phyloP scores from a whole-genome alignment of 2,329 filamentous ascomycete species.

The Monilinia fructicola region DNA sequence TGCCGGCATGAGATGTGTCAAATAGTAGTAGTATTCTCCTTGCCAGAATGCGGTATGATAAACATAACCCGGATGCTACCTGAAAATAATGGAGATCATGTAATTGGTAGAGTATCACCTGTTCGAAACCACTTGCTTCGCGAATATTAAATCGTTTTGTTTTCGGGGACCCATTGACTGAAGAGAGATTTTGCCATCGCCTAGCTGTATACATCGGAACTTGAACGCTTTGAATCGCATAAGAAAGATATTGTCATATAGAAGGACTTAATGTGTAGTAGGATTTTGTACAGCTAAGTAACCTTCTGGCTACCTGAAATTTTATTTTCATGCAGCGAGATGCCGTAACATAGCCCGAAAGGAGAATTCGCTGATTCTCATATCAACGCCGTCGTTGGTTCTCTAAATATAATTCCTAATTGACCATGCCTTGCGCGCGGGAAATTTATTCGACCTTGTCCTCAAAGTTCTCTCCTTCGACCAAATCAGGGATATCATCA shows the following conservation, averaged over 20 bases:
- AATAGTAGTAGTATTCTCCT: background rate
- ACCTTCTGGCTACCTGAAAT: conserved; percentile 38
- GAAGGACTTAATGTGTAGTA: conserved; percentile 33
- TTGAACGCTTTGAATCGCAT: background rate
- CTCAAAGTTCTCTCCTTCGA: conserved; percentile 98
- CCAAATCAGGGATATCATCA: conserved; percentile 95
- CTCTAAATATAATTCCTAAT: conserved; percentile 25
- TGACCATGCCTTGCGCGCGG: conserved; percentile 9
- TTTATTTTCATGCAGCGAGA: conserved; percentile 32
- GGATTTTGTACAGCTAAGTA: conserved; percentile 40
- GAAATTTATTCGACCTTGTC: conserved; percentile 62
- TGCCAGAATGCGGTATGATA: background rate
- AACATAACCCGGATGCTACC: background rate
- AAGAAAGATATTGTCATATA: conserved; percentile 13
- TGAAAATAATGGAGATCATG: background rate
- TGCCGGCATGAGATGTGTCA: background rate
- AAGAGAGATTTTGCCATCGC: background rate
- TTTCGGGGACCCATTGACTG: background rate
- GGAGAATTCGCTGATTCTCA: conserved; percentile 27
- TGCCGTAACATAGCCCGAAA: conserved; percentile 26
- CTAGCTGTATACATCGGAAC: background rate
- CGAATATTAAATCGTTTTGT: background rate
- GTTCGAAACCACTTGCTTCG: background rate
- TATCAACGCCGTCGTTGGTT: conserved; percentile 29
- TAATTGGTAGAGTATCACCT: background rate